These are phyloP conservation scores for Elaphomyces granulatus DNA, from an alignment of 495 filamentous ascomycete species.

Conservation along the genomic window DNA sequence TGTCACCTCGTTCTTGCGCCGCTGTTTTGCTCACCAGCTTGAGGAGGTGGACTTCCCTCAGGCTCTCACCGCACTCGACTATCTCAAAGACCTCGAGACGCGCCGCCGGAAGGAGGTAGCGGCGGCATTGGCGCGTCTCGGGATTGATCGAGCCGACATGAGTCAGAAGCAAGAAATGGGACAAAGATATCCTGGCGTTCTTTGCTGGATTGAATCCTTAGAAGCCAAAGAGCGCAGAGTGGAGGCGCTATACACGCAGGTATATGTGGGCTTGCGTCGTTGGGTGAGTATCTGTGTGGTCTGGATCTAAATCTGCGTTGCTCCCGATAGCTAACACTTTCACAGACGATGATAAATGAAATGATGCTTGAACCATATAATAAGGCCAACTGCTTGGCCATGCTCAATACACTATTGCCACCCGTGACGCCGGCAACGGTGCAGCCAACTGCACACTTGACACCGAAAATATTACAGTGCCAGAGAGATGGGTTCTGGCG, in stretches of 20 bases:
- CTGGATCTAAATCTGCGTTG: neutral
- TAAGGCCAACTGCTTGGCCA: conserved; percentile 56
- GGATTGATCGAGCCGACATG: conserved; percentile 24
- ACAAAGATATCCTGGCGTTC: conserved; percentile 35
- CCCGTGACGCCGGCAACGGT: conserved; percentile 25
- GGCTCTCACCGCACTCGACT: conserved; percentile 56
- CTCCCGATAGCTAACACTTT: conserved; percentile 8
- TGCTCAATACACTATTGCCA: conserved; percentile 68
- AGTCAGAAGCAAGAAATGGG: conserved; percentile 26
- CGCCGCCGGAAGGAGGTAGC: conserved; percentile 46
- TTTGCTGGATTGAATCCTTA: conserved; percentile 39
- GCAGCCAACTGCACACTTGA: conserved; percentile 38
- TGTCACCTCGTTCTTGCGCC: conserved; percentile 48
- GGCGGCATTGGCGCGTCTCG: conserved; percentile 29
- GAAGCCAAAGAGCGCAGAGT: conserved; percentile 41
- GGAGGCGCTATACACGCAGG: conserved; percentile 47
- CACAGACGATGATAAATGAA: conserved; percentile 54
- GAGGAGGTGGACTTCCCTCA: conserved; percentile 55
- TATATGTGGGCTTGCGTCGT: conserved; percentile 52
- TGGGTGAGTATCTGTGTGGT: conserved; percentile 38
- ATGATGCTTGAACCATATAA: conserved; percentile 49
- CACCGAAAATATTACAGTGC: conserved; percentile 33
- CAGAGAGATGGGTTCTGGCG: conserved; percentile 55
- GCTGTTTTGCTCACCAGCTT: conserved; percentile 43
- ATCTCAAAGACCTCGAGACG: conserved; percentile 53